Evolutionary conservation across 2,329 filamentous ascomycete species (phyloP).

Genomic region (Westerdykella aurantiaca): DNA sequence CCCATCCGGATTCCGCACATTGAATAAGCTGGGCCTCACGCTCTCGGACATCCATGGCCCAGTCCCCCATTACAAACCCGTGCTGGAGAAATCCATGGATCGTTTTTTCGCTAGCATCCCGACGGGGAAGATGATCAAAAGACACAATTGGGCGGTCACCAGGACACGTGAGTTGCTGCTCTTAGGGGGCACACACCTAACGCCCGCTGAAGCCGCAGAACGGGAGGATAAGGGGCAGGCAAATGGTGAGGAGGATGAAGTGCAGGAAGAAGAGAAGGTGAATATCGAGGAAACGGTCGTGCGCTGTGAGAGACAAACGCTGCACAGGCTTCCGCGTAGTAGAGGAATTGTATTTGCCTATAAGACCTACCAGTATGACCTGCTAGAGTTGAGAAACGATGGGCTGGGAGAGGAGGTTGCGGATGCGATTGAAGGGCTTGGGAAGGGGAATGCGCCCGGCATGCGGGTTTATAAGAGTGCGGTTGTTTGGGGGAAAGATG

Average conservation of each 20-base stretch:
- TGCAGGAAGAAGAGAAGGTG: conserved; percentile 24
- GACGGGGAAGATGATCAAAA: conserved; percentile 50
- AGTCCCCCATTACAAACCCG: conserved; percentile 53
- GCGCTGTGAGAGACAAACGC: conserved; percentile 55
- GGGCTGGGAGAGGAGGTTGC: conserved; percentile 51
- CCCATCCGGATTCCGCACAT: conserved; percentile 54
- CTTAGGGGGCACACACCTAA: conserved; percentile 42
- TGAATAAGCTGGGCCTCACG: conserved; percentile 48
- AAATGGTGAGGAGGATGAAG: no score
- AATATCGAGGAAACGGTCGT: conserved; percentile 45
- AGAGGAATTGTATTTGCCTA: conserved; percentile 55
- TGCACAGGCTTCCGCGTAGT: conserved; percentile 53
- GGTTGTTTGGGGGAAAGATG: conserved; percentile 52
- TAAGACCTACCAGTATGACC: conserved; percentile 57
- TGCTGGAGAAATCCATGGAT: conserved; percentile 57
- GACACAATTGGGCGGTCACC: conserved; percentile 51
- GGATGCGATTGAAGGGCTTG: conserved; percentile 55
- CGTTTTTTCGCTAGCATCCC: conserved; percentile 53
- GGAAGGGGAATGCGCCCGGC: conserved; percentile 50
- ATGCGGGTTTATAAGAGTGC: conserved; percentile 56
- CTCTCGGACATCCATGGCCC: conserved; percentile 54
- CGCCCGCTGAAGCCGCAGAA: conserved; percentile 28
- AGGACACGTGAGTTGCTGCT: conserved; percentile 39
- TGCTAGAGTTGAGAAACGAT: conserved; percentile 52
- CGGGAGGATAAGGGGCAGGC: conserved; percentile 19